Conservation (phyloP, 371 early-diverging fungal species). For the Rhizomucor miehei region DNA sequence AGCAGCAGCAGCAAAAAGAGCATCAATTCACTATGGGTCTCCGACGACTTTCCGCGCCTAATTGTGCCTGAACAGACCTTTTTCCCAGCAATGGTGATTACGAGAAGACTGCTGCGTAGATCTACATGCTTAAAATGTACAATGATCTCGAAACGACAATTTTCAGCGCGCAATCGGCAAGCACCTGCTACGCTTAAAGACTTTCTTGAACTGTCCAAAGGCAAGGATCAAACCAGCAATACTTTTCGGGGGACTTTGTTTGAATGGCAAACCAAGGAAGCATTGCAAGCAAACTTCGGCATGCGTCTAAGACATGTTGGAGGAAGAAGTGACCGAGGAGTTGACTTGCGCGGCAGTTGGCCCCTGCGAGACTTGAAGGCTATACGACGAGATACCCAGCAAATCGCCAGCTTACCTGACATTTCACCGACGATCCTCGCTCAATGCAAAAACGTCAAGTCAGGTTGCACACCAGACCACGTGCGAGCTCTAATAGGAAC, state of each 20-base stretch:
- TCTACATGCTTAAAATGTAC: too few relatives aligned
- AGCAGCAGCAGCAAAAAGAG: too few relatives aligned
- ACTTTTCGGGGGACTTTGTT: constrained; percentile 37
- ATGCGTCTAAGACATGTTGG: constrained; percentile 39
- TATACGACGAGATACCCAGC: not conserved
- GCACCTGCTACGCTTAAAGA: not conserved
- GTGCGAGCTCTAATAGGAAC: constrained; percentile 37
- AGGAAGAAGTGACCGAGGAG: constrained; percentile 39
- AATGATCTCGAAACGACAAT: too few relatives aligned
- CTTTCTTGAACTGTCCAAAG: not conserved
- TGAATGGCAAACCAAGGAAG: constrained; percentile 35
- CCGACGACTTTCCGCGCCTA: too few relatives aligned
- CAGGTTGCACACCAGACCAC: constrained; percentile 42
- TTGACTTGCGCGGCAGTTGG: constrained; percentile 43
- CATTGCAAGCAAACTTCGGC: constrained; percentile 19
- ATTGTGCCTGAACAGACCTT: too few relatives aligned
- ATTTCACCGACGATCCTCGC: constrained; percentile 6
- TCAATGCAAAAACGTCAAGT: constrained; percentile 40
- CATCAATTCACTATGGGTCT: too few relatives aligned
- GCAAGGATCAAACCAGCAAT: constrained; percentile 21
- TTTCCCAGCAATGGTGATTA: too few relatives aligned
- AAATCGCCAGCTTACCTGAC: not conserved
- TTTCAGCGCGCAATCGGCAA: not conserved
- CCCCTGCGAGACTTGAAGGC: constrained; percentile 6
- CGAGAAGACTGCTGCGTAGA: too few relatives aligned